These are phyloP conservation scores for Fusarium luffae DNA, from an alignment of 2,329 filamentous ascomycete species.

Conservation along the genomic window DNA sequence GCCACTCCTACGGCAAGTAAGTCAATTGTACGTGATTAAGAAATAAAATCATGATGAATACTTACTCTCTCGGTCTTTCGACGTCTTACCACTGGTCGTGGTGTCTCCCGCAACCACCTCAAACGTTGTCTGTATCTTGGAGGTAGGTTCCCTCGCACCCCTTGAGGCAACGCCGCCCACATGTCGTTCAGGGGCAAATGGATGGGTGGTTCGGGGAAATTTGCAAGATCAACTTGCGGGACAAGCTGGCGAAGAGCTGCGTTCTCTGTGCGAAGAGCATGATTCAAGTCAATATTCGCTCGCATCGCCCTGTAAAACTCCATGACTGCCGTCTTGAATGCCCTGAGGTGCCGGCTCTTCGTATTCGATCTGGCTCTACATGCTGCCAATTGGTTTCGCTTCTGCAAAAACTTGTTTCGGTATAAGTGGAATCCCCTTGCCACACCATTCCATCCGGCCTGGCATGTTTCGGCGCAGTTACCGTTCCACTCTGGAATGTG, in stretches of 20 bases:
- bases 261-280: neutral
- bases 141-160: rapidly evolving
- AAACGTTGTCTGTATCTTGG: neutral
- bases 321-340: neutral
- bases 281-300: neutral
- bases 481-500: neutral
- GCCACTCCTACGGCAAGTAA: slow-evolving; percentile 28
- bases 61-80: neutral
- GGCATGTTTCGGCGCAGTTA: neutral
- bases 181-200: neutral
- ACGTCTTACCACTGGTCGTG: too few species aligned
- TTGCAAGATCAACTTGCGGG: neutral
- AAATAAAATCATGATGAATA: neutral
- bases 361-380: too few species aligned
- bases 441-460: neutral
- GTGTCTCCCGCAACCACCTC: rapidly evolving
- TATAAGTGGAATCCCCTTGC: rapidly evolving
- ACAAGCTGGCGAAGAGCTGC: neutral
- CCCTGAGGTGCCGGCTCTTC: rapidly evolving
- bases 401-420: neutral
- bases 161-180: neutral
- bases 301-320: neutral
- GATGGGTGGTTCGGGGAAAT: too few species aligned
- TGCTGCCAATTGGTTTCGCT: neutral
- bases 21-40: too few species aligned